Evolutionary conservation across 257 asterid genomes (phyloP).

Genomic region (Rehmannia glutinosa): DNA sequence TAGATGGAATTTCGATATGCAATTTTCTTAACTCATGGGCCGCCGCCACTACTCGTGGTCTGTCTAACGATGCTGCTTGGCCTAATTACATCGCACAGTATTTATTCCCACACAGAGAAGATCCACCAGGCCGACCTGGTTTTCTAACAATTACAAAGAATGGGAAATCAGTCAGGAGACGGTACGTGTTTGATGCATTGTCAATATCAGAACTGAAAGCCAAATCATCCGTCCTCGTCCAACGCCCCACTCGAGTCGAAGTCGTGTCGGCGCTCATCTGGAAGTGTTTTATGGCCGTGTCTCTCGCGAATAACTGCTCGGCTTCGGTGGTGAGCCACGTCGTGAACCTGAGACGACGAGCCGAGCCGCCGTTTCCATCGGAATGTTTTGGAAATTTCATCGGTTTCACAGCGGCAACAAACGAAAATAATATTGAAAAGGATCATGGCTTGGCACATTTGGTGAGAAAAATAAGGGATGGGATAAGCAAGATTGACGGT

Average conservation of each 20-base stretch:
- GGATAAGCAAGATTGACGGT: neutral
- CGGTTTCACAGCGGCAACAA: neutral
- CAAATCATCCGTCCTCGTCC: neutral
- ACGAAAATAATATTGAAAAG: too few relatives aligned
- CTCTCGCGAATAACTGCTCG: neutral
- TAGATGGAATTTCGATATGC: neutral
- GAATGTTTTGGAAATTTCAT: slow-evolving; percentile 14
- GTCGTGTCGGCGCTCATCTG: slow-evolving; percentile 15
- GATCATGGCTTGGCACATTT: neutral
- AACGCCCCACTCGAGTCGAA: slow-evolving; percentile 3
- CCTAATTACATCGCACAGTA: slow-evolving; percentile 1
- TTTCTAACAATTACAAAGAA: neutral
- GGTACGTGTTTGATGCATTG: slow-evolving; percentile 18
- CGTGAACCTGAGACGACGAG: slow-evolving; percentile 20
- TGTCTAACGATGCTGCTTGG: neutral
- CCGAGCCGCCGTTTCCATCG: neutral
- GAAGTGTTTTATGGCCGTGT: slow-evolving; percentile 11
- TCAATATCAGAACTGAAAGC: slow-evolving; percentile 13
- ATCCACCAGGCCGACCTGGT: neutral
- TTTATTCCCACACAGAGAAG: slow-evolving; percentile 11
- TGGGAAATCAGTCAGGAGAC: neutral
- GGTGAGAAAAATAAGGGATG: neutral
- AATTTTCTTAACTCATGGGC: slow-evolving; percentile 15
- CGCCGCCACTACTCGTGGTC: neutral
- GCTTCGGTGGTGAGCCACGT: neutral